Percentiles rank a stretch among this genome's conserved stretches.
These are phyloP conservation scores for Moesziomyces aphidis DNA, from an alignment of 1,284 basidiomycete genomes.

Conservation along the genomic window DNA sequence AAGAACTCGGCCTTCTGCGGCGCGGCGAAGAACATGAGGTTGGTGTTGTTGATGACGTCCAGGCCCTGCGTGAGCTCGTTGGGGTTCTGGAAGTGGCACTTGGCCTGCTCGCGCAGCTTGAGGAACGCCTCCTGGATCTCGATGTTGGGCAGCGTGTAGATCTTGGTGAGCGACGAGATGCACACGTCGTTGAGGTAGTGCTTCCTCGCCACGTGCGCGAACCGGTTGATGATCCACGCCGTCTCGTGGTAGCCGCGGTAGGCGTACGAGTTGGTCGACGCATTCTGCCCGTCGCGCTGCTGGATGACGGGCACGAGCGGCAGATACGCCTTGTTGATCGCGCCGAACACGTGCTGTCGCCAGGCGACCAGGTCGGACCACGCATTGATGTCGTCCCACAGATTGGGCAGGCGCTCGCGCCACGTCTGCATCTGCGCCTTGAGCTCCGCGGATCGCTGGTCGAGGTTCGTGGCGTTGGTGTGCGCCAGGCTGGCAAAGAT, in stretches of 20 bases:
- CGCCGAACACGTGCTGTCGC: conserved; percentile 88
- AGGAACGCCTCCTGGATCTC: conserved; percentile 99
- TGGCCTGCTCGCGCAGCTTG: conserved; percentile 98
- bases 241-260: conserved; percentile 99
- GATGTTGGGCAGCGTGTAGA: conserved; percentile 98
- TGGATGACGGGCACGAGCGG: conserved; percentile 74
- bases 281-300: conserved; percentile 72
- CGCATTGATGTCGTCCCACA: conserved; percentile 97
- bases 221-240: conserved; percentile 99
- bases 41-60: conserved; percentile 99
- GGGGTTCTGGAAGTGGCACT: conserved; percentile 96
- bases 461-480: conserved; percentile 89
- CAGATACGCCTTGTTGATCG: conserved; percentile 97
- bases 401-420: conserved; percentile 95
- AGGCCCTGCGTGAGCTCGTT: conserved; percentile 92
- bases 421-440: conserved; percentile 79
- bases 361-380: conserved; percentile 99
- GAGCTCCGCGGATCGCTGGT: conserved; percentile 92
- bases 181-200: conserved; percentile 97
- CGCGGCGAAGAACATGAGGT: conserved; percentile 96
- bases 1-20: conserved; percentile 98
- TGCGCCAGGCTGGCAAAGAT: conserved; percentile 88
- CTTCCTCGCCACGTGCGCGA: conserved; percentile 98
- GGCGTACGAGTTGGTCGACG: conserved; percentile 78
- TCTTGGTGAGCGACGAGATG: conserved; percentile 93